Conservation (phyloP, 129 eudicot genomes). For the Pulicaria dysenterica region DNA sequence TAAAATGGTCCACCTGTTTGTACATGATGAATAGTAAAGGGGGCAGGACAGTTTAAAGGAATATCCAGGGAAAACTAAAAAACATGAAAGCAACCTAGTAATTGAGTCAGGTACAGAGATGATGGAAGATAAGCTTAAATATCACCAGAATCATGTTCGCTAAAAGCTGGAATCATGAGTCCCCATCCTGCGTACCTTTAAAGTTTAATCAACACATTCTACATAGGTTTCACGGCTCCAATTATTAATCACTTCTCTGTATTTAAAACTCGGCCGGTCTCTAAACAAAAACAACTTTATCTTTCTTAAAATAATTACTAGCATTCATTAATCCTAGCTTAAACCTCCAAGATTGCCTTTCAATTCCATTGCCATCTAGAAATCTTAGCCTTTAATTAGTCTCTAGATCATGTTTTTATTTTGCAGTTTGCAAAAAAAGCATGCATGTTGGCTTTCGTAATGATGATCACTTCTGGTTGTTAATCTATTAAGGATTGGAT, state of each 20-base stretch:
- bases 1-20: too few species aligned
- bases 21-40: too few species aligned
- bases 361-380: neutral
- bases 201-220: constrained; percentile 16
- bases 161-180: constrained; percentile 24
- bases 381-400: too few species aligned
- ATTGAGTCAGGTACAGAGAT: constrained; percentile 17
- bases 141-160: constrained; percentile 23
- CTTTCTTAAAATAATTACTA: too few species aligned
- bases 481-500: too few species aligned
- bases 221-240: neutral
- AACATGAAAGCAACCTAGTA: constrained; percentile 21
- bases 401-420: neutral
- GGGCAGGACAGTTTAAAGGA: neutral
- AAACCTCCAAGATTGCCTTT: too few species aligned
- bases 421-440: neutral
- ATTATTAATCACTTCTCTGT: neutral
- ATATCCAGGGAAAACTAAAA: constrained; percentile 6
- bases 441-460: too few species aligned
- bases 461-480: too few species aligned
- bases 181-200: constrained; percentile 21
- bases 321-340: neutral
- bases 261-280: too few species aligned
- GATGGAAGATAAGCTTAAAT: constrained; percentile 5
- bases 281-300: neutral